These are phyloP conservation scores for Schoenoplectus tabernaemontani DNA, from an alignment of 202 grass and related monocot species.

Conservation along the genomic window DNA sequence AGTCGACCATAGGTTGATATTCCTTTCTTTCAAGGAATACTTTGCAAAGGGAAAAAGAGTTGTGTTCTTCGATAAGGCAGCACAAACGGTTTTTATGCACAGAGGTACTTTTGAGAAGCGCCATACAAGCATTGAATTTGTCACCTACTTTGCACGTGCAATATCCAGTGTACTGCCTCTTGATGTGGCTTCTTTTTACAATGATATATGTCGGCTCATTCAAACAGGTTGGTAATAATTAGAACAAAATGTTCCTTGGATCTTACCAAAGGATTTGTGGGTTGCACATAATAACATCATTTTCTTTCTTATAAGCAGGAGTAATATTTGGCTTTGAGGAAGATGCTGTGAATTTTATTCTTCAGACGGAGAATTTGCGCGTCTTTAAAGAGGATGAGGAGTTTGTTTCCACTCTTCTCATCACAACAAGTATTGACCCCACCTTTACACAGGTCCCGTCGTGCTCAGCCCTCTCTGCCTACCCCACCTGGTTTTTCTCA, in stretches of 20 bases:
- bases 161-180: slow-evolving; percentile 29
- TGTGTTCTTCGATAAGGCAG: slow-evolving; percentile 32
- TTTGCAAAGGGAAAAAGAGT: slow-evolving; percentile 15
- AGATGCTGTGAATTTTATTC: slow-evolving; percentile 31
- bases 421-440: neutral
- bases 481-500: neutral
- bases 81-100: slow-evolving; percentile 29
- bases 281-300: neutral
- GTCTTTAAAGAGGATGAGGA: slow-evolving; percentile 39
- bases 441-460: neutral
- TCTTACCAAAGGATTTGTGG: neutral
- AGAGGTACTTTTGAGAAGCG: neutral
- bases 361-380: slow-evolving; percentile 50
- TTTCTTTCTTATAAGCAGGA: slow-evolving; percentile 9
- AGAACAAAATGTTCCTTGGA: neutral
- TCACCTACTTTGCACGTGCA: slow-evolving; percentile 27
- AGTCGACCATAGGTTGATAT: slow-evolving; percentile 21
- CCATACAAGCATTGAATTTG: slow-evolving; percentile 25
- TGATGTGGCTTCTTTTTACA: slow-evolving; percentile 15
- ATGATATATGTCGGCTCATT: neutral
- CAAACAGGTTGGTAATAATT: neutral
- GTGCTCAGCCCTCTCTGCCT: neutral
- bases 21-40: slow-evolving; percentile 16
- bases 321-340: slow-evolving; percentile 32
- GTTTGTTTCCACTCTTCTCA: slow-evolving; percentile 27